Evolutionary conservation across 768 basidiomycete genomes (phyloP), one percentile per base, ranked within the genome.

Genomic region (Gyrodon lividus): DNA sequence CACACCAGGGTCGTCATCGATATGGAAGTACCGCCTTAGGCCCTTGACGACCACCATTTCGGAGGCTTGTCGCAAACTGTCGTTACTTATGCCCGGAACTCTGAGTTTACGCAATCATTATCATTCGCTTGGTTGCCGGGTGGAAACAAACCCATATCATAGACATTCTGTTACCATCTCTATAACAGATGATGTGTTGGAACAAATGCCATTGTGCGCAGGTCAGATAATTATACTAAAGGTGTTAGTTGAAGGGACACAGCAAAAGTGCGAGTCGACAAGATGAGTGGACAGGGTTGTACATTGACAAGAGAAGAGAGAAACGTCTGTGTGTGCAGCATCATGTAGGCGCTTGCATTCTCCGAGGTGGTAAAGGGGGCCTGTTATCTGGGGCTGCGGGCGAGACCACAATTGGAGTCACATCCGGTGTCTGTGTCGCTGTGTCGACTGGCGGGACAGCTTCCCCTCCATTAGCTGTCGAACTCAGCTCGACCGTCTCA

Each of bases 341-440:
- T 66, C 50, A 65, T 37, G n/a, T 44, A 9, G 56, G 43, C 7
- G 49, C 39, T 33, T 41, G 57, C 26, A 46, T 26, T 37, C 61
- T 59, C 34, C 71, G 70, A n/a, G 71, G 71, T n/a, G 71, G 71
- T 35, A 72, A 56, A 12, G 71, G 70, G 2, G 70, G 70, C 37
- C 55, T 70, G 35, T 44, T 53, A 41, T 57, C 52, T 12, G 50
- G 41, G 30, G 26, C 44, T 28, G 47, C 33, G 2, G 42, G 40
- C 12, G 43, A 14, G 2, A 44, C 54, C 46, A 26, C 47, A 39
- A 41, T 50, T 44, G 56, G 50, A 35, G 14, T 42, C 41, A 31
- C 20, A 6, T 51, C 57, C 35, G 19, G 24, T 16, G 35, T 22
- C 14, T 40, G 53, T 22, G 40, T 22, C 38, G 34, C 38, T n/a